Evolutionary conservation across 129 eudicot genomes (phyloP), one percentile per base, ranked within the genome.

Genomic region (Helianthus tuberosus): DNA sequence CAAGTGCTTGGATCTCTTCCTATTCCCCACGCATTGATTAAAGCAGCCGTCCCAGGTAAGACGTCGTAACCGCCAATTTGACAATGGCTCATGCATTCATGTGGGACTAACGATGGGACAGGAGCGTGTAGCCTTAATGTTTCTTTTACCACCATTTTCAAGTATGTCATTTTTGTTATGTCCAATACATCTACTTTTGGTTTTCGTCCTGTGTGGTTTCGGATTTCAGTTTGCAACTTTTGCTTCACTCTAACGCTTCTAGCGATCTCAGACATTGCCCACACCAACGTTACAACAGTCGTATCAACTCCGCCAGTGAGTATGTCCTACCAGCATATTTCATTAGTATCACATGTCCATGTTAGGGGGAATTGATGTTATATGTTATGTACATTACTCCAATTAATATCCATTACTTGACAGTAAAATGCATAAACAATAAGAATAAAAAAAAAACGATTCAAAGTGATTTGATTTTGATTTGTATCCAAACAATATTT

Each of bases 181-280:
- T 91, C 97, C 0, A 41, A 5, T 10, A 65, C 81, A 5, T 68
- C 55, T 51, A 85, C 66, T 3, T 69, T 51, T 11, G 50, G 44
- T 59, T 63, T 76, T 23, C 62, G 68, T 4, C 49, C 57, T 11
- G 75, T 44, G 25, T 62, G 39, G 5, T 52, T 68, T 67, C 89
- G 67, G 23, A 88, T 77, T 57, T 91, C 89, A 0, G 17, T 44
- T 81, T 87, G 87, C 53, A 90, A 39, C 71, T 74, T 81, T 64
- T 81, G 77, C 91, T 85, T 83, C 57, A 74, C 73, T 62, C 36
- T 52, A 9, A 83, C 77, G 55, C 63, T 75, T 60, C 82, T 71
- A 17, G 77, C 12, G 39, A 90, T 85, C 66, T 90, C 96, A 20
- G 89, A 49, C 97, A 86, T 91, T 43, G 91, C 80, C 97, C 97